Evolutionary conservation across 139 green algal species (phyloP), one percentile per base, ranked within the genome.

Genomic region (Monoraphidium neglectum): DNA sequence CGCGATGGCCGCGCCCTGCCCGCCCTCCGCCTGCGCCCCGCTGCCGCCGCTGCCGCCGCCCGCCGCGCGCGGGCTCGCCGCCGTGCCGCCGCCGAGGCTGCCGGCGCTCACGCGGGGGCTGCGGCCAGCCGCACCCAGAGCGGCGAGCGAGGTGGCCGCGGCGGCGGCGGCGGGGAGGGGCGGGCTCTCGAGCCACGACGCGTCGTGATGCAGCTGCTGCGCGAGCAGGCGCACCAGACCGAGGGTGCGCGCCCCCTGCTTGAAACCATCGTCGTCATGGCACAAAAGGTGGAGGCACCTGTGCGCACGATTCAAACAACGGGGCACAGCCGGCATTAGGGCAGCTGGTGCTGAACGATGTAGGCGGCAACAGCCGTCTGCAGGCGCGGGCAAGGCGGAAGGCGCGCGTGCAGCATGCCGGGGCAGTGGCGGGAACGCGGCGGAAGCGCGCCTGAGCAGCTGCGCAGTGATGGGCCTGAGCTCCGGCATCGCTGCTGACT

Each of bases 271-370:
- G 46, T 86, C 74, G 26, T 61, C 80, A 26, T 68, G 56, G 26
- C 68, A 59, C 57, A 86, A 61, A 35, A 86, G 73, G 61, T 86
- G 84, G 24, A 89, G 60, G 18, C 57, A 78, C 38, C 84, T 85
- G 72, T 51, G n/a, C n/a, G n/a, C n/a, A n/a, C n/a, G n/a, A n/a
- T n/a, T n/a, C n/a, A n/a, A 59, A 59, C 51, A 59, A 59, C 21
- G 51, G 16, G 21, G 51, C 51, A 21, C 51, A 16, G 21, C 51
- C 51, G 21, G 51, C 16, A 59, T 59, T 21, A 59, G 16, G 16
- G 21, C 51, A 59, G 51, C 51, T 59, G 51, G n/a, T n/a, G n/a
- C n/a, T n/a, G n/a, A n/a, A n/a, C n/a, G n/a, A n/a, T n/a, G n/a
- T n/a, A n/a, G n/a, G n/a, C n/a, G n/a, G n/a, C n/a, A n/a, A n/a